Evolutionary conservation across 768 basidiomycete species (phyloP).

Genomic region (Suillus placidus): DNA sequence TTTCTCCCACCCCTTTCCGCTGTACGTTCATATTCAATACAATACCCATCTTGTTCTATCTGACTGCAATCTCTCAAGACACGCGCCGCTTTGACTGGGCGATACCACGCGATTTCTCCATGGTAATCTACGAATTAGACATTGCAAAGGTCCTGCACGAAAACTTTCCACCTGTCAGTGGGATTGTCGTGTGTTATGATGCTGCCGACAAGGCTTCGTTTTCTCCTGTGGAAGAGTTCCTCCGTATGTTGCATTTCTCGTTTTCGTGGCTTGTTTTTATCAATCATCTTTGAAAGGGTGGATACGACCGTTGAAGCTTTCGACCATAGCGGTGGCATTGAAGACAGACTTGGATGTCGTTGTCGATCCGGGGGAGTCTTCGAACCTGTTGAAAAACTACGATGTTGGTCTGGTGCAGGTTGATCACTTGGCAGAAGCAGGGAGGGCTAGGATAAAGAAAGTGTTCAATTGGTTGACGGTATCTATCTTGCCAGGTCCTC

Average conservation of each 20-base stretch:
- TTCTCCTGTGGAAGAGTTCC: conserved; percentile 61
- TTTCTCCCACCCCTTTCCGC: conserved; percentile 39
- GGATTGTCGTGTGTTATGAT: conserved; percentile 87
- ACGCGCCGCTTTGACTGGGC: conserved; percentile 36
- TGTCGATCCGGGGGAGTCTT: conserved; percentile 58
- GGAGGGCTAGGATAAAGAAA: conserved; percentile 72
- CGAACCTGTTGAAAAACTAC: conserved; percentile 55
- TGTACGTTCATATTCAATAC: conserved; percentile 35
- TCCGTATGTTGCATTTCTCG: conserved; percentile 56
- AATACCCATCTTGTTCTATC: conserved; percentile 13
- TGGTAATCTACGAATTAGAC: conserved; percentile 60
- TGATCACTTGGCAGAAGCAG: conserved; percentile 53
- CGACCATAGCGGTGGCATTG: conserved; percentile 80
- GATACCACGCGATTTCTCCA: conserved; percentile 43
- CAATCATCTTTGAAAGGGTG: conserved; percentile 45
- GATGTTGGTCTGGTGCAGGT: conserved; percentile 83
- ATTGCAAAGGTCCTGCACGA: conserved; percentile 46
- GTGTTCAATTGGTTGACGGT: conserved; percentile 76
- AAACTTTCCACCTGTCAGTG: conserved; percentile 67
- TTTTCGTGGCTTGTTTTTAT: conserved; percentile 14
- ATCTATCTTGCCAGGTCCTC: conserved; percentile 54
- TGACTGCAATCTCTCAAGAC: conserved; percentile 35
- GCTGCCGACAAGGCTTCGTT: conserved; percentile 65
- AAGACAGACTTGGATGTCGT: conserved; percentile 74
- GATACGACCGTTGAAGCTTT: conserved; percentile 58